Percentiles rank a stretch among this genome's conserved stretches.
Evolutionary conservation across 225 moss, liverwort and hornwort species (phyloP).

Genomic region (Bryum argenteum): DNA sequence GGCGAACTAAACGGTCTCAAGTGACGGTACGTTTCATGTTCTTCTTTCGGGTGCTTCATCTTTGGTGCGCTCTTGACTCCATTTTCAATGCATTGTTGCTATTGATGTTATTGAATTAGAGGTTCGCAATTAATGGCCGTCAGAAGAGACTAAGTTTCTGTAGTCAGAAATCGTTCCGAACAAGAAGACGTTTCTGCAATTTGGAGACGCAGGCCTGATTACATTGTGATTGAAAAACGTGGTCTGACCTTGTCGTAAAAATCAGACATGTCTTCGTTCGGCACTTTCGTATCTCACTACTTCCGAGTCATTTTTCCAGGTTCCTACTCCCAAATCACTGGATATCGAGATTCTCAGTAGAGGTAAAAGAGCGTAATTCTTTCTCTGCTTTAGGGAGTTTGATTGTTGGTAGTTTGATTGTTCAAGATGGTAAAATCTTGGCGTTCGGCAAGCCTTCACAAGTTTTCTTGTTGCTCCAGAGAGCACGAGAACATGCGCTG

Average conservation of each 20-base stretch:
- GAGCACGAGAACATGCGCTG: conserved; percentile 1
- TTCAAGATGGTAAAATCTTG: conserved; percentile 21
- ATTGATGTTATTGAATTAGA: conserved; percentile 1
- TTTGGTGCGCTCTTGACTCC: conserved; percentile 6
- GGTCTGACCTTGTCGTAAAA: conserved; percentile 13
- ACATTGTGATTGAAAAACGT: neutral
- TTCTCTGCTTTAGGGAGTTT: neutral
- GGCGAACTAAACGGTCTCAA: conserved; percentile 21
- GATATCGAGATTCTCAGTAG: conserved; percentile 23
- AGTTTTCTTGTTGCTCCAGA: conserved; percentile 9
- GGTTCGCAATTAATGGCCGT: neutral
- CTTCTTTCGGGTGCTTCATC: neutral
- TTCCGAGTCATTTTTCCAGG: conserved; percentile 29
- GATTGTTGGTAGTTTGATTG: conserved; percentile 2
- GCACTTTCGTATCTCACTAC: conserved; percentile 24
- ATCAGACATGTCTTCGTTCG: neutral
- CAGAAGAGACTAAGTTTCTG: neutral
- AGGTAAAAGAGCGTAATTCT: conserved; percentile 24
- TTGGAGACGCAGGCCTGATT: conserved; percentile 16
- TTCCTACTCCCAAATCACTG: conserved; percentile 20
- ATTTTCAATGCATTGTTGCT: neutral
- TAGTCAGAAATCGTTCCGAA: neutral
- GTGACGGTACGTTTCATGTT: conserved; percentile 30
- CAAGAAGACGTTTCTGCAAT: neutral
- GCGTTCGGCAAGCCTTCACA: conserved; percentile 10